A percentile compares a stretch with the other conserved stretches of the same genome.
These are phyloP conservation scores for Phytophthora podocarpi DNA, from an alignment of 352 stramenopile genomes.

Conservation along the genomic window DNA sequence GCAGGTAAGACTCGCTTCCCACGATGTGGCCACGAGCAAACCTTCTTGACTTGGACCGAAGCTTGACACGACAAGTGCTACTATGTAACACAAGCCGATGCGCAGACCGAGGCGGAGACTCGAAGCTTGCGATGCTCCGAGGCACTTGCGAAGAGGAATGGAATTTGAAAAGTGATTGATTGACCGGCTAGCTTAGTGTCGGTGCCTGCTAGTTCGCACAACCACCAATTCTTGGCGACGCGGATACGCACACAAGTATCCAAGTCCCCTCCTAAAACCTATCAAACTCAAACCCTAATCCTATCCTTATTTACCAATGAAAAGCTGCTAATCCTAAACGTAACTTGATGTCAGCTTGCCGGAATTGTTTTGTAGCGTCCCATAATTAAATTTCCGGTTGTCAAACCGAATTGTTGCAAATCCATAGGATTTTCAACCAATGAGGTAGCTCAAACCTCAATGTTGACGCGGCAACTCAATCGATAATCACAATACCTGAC, in stretches of 20 bases:
- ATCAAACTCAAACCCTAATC: background rate
- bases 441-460: background rate
- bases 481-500: background rate
- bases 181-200: background rate
- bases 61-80: conserved; percentile 1
- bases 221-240: no score
- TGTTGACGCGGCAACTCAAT: background rate
- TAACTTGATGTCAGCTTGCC: background rate
- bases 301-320: background rate
- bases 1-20: background rate
- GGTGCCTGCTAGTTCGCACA: background rate
- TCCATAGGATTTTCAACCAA: background rate
- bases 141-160: background rate
- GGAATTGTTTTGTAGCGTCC: background rate
- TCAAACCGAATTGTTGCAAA: background rate
- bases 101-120: background rate
- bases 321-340: background rate
- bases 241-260: background rate
- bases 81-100: background rate
- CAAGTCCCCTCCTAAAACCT: background rate
- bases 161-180: no score
- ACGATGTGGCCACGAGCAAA: background rate
- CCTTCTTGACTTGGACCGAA: conserved; percentile 2
- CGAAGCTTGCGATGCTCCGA: background rate
- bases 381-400: background rate